Base-by-base conservation (phyloP, 805 yeast genomes). In the Yamadazyma laniorum region DNA sequence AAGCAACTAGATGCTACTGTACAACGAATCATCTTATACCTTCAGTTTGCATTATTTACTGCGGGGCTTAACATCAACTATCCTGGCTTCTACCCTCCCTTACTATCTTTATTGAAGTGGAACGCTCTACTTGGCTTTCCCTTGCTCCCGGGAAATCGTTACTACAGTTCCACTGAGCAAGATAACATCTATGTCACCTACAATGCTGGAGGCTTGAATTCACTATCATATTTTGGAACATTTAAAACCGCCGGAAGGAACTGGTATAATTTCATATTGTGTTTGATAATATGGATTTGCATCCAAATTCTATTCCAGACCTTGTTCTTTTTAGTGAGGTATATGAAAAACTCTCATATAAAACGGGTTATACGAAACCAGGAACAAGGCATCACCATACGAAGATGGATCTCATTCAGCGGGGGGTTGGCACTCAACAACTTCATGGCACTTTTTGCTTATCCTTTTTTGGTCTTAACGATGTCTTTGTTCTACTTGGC, bases 51-150 rank as follows among this genome's bases (percentile, higher is more conserved):
- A 1, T 68, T 78, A 29, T 76, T 80, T 51, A 65, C 75, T 47
- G 75, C 74, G 5, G 82, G 77, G 3, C 59, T 82, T 19, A 69
- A 70, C 45, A 52, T 82, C 14, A 59, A 65, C 18, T 82, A 75
- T 47, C 88, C 89, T 0, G 85, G 83, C 0, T 79, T 75, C 50
- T 76, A 70, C 42, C 82, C 73, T 43, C 83, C 83, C 0, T 53
- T 76, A 11, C 55, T 79, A 32, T 63, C 77, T 3, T 58, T 68
- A 12, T 50, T 76, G 14, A 56, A 75, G 13, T 80, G 87, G 87
- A 61, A 74, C 29, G 74, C 79, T 1, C 56, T 82, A n/a, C 54
- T 79, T 40, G 70, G 70, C 3, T 46, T 58, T 34, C 35, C 47
- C 11, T 23, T 61, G 3, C 22, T 61, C 7, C 37, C 38, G 7